Evolutionary conservation across 2,329 filamentous ascomycete species (phyloP).

Genomic region (Rhynchosporium agropyri): DNA sequence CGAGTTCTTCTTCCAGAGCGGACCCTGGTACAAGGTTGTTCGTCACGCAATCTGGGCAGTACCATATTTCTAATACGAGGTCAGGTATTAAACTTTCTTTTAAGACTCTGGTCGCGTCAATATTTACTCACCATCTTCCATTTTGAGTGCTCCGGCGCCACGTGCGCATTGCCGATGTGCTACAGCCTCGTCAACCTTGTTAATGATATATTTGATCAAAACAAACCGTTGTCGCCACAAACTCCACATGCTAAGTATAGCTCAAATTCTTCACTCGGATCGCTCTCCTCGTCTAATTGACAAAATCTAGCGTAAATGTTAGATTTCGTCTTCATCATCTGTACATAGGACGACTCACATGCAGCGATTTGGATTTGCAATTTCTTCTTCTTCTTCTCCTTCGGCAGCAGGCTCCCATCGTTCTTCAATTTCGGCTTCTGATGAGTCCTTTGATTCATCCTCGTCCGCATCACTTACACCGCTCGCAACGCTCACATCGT

Average conservation of each 20-base stretch:
- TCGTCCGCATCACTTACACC: constrained; percentile 43
- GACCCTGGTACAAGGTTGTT: constrained; percentile 51
- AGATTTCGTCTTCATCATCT: constrained; percentile 2
- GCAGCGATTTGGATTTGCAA: constrained; percentile 60
- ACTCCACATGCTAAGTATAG: constrained; percentile 73
- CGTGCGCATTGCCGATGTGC: constrained; percentile 91
- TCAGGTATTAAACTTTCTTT: constrained; percentile 18
- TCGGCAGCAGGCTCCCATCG: constrained; percentile 57
- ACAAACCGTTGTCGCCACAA: constrained; percentile 83
- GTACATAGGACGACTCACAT: constrained; percentile 54
- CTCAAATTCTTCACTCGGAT: constrained; percentile 80
- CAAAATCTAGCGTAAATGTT: constrained; percentile 68
- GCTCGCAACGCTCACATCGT: constrained; percentile 39
- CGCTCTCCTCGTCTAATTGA: constrained; percentile 78
- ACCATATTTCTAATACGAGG: constrained; percentile 57
- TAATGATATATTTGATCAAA: constrained; percentile 27
- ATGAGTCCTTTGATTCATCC: constrained; percentile 59
- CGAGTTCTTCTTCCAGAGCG: constrained; percentile 31
- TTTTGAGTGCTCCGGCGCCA: constrained; percentile 63
- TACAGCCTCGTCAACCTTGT: constrained; percentile 54
- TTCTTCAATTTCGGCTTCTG: constrained; percentile 60
- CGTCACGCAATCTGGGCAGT: constrained; percentile 55
- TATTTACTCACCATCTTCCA: constrained; percentile 62
- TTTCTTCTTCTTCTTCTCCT: constrained; percentile 57
- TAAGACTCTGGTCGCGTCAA: constrained; percentile 12